Conservation (phyloP, 2,329 filamentous ascomycete genomes). For the Colletotrichum eremochloae region DNA sequence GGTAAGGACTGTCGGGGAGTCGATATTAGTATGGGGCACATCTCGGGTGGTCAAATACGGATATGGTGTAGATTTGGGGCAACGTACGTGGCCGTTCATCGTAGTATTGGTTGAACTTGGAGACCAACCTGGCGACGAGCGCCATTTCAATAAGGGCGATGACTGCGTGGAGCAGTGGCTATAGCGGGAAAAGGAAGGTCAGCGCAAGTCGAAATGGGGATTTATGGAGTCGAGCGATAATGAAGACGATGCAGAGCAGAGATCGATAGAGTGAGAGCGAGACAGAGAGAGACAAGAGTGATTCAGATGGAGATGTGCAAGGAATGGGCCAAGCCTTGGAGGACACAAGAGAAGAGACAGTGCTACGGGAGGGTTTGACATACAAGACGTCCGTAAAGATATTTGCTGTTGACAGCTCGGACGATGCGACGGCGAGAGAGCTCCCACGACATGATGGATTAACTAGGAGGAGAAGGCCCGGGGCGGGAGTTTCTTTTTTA, state of each 20-base stretch:
- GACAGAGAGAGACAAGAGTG: constrained; percentile 11
- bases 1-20: constrained; percentile 78
- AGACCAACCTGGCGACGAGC: constrained; percentile 82
- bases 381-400: constrained; percentile 80
- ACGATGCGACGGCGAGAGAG: constrained; percentile 71
- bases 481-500: neutral
- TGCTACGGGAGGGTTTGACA: constrained; percentile 52
- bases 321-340: constrained; percentile 19
- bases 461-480: constrained; percentile 43
- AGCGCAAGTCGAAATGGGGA: constrained; percentile 6
- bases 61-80: neutral
- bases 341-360: constrained; percentile 7
- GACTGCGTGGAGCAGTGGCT: constrained; percentile 90
- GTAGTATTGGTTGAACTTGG: constrained; percentile 96
- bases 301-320: constrained; percentile 22
- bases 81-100: constrained; percentile 83
- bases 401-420: constrained; percentile 77
- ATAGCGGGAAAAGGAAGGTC: constrained; percentile 23
- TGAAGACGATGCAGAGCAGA: neutral
- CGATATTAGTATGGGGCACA: constrained; percentile 22
- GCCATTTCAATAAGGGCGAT: constrained; percentile 91
- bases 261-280: neutral
- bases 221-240: neutral
- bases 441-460: constrained; percentile 67
- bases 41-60: neutral